Conservation (phyloP, 441 rosid species). For the Jatropha multifida region DNA sequence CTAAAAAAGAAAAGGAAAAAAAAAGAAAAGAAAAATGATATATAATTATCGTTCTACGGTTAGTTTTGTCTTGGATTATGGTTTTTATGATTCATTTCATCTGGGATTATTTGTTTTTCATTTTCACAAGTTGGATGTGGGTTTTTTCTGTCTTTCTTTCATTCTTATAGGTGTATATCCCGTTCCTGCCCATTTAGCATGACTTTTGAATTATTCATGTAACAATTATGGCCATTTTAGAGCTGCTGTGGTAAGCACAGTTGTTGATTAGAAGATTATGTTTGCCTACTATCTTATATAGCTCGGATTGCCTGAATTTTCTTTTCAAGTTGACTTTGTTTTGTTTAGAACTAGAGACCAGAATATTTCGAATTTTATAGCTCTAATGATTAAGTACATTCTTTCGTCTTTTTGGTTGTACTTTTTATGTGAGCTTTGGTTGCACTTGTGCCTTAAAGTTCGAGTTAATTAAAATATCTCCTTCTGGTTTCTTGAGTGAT, state of each 20-base stretch:
- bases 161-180: neutral
- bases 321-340: neutral
- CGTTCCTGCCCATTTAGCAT: neutral
- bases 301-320: neutral
- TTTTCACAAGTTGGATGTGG: neutral
- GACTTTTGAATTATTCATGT: neutral
- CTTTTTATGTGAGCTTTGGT: conserved; percentile 9
- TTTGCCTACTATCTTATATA: neutral
- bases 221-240: neutral
- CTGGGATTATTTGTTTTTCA: neutral
- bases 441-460: neutral
- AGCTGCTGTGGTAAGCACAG: neutral
- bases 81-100: neutral
- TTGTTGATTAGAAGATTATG: neutral
- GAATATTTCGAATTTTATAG: neutral
- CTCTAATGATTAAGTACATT: neutral
- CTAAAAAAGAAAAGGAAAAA: no score
- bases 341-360: neutral
- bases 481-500: neutral
- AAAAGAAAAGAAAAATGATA: no score
- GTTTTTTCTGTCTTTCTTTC: neutral
- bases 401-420: neutral
- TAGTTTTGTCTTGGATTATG: neutral
- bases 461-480: neutral
- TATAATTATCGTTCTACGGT: no score